A percentile compares a stretch with the other conserved stretches of the same genome.
These are phyloP conservation scores for Sporothrix pseudoabietina DNA, from an alignment of 2,329 filamentous ascomycete genomes.

Conservation along the genomic window DNA sequence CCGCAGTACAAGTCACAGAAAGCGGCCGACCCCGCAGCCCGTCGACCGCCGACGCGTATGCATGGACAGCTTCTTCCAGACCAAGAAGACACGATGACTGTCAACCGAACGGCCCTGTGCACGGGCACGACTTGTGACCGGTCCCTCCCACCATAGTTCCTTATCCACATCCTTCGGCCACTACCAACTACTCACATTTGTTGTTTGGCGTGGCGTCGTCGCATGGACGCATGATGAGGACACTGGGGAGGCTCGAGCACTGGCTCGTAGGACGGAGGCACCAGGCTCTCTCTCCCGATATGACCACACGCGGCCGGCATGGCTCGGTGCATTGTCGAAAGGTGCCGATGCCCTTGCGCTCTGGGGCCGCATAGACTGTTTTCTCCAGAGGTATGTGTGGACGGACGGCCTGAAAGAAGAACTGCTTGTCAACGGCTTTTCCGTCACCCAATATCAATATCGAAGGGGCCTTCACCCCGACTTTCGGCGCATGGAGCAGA, in stretches of 20 bases:
- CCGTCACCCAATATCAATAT: conserved; percentile 57
- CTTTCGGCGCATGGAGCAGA: conserved; percentile 54
- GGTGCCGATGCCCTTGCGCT: conserved; percentile 52
- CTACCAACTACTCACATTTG: conserved; percentile 51
- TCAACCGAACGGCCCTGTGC: neutral
- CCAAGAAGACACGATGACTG: neutral
- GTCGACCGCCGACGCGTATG: neutral
- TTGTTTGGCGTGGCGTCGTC: conserved; percentile 61
- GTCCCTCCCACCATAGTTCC: conserved; percentile 47
- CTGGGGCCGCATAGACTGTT: conserved; percentile 62
- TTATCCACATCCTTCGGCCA: conserved; percentile 44
- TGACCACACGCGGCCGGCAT: conserved; percentile 53
- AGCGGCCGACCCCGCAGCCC: neutral
- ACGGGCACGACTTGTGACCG: conserved; percentile 6
- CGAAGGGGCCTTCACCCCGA: conserved; percentile 45
- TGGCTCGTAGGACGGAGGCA: conserved; percentile 57
- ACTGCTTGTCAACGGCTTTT: conserved; percentile 62
- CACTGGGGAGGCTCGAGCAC: conserved; percentile 55
- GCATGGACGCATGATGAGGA: conserved; percentile 52
- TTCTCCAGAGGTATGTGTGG: conserved; percentile 57
- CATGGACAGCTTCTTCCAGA: neutral
- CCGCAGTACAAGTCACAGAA: neutral
- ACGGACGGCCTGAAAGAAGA: conserved; percentile 44
- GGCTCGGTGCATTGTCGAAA: conserved; percentile 61
- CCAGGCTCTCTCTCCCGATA: conserved; percentile 52